These are phyloP conservation scores for Pilaira anomala DNA, from an alignment of 192 early-diverging fungal genomes.

Conservation along the genomic window DNA sequence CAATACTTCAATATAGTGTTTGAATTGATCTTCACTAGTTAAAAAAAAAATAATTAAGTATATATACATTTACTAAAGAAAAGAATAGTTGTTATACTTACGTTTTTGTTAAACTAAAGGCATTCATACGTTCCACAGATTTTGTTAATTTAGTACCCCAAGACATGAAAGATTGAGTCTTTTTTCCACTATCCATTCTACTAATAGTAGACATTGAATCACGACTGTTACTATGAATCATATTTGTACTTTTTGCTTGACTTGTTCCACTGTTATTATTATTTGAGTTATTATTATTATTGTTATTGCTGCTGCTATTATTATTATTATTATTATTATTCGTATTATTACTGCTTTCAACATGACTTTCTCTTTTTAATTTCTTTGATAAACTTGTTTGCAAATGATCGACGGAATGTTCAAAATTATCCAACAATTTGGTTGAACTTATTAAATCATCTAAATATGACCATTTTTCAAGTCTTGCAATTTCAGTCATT, in stretches of 20 bases:
- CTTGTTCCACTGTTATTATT: neutral
- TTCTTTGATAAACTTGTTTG: conserved; percentile 22
- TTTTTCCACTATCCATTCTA: conserved; percentile 2
- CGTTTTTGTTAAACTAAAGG: conserved; percentile 33
- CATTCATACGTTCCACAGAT: conserved; percentile 42
- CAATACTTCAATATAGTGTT: conserved; percentile 33
- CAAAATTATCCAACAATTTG: conserved; percentile 16
- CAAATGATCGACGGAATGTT: conserved; percentile 6
- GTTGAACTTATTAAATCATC: conserved; percentile 7
- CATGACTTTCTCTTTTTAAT: conserved; percentile 11
- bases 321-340: no score
- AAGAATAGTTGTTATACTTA: neutral
- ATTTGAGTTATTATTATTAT: no score
- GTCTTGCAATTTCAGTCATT: conserved; percentile 4
- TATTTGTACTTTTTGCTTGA: neutral
- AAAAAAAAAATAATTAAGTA: neutral
- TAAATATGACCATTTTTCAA: conserved; percentile 17
- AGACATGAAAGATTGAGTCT: conserved; percentile 27
- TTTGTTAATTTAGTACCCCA: conserved; percentile 40
- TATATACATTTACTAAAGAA: neutral
- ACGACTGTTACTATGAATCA: neutral
- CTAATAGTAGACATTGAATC: conserved; percentile 1
- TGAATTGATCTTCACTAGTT: conserved; percentile 35
- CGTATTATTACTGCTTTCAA: neutral
- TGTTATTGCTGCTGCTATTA: no score